Percentiles rank a stretch among this genome's conserved stretches.
Conservation (phyloP, 139 green algal genomes). For the Chlamydomonas asymmetrica region DNA sequence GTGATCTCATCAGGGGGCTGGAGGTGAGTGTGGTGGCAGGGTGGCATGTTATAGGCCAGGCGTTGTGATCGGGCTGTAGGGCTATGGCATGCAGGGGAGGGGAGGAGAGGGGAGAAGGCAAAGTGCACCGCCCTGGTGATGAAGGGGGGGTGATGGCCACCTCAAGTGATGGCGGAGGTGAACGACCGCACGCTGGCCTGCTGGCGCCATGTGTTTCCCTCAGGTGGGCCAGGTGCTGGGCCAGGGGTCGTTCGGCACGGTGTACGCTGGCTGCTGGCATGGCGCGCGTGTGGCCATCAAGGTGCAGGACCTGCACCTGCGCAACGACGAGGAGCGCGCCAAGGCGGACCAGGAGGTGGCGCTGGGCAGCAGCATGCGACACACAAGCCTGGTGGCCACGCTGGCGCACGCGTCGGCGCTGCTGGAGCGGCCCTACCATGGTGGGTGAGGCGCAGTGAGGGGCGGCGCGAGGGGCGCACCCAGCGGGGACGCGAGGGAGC, state of each 20-base stretch:
- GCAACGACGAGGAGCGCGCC: neutral
- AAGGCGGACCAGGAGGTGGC: conserved; percentile 19
- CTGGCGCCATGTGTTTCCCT: too few species aligned
- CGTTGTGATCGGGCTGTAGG: too few species aligned
- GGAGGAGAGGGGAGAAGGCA: too few species aligned
- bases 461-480: neutral
- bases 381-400: conserved; percentile 29
- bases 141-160: too few species aligned
- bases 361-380: conserved; percentile 16
- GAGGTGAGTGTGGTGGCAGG: too few species aligned
- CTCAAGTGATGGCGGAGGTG: too few species aligned
- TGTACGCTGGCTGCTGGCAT: conserved; percentile 33
- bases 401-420: conserved; percentile 30
- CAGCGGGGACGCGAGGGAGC: too few species aligned
- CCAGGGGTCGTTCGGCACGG: conserved; percentile 30
- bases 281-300: conserved; percentile 36
- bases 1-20: too few species aligned
- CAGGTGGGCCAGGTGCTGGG: conserved; percentile 40
- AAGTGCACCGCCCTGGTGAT: too few species aligned
- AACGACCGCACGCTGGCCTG: too few species aligned
- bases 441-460: neutral
- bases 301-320: conserved; percentile 32
- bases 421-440: conserved; percentile 14
- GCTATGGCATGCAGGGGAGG: too few species aligned
- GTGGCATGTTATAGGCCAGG: too few species aligned